phyloP scores from a whole-genome alignment of 768 basidiomycete genomes.

The Amanita molliuscula region DNA sequence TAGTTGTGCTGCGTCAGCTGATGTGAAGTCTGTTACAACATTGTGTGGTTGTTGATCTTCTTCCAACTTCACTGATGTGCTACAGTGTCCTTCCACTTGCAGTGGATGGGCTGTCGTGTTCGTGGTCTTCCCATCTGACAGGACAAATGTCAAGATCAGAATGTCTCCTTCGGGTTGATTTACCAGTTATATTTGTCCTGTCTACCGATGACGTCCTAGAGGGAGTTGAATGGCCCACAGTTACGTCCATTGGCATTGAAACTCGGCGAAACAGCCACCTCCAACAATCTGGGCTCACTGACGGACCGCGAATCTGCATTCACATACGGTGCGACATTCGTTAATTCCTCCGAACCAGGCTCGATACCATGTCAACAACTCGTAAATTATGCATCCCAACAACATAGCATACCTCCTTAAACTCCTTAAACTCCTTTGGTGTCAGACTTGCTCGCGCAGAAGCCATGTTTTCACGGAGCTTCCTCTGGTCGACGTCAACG shows the following conservation, averaged over 20 bases:
- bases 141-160: neutral
- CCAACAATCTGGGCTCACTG: neutral
- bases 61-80: neutral
- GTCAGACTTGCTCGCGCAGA: too few relatives aligned
- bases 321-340: too few relatives aligned
- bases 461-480: neutral
- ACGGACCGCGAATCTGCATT: neutral
- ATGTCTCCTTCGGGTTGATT: neutral
- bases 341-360: neutral
- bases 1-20: neutral
- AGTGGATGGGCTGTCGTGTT: neutral
- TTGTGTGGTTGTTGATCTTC: neutral
- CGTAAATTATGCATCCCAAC: neutral
- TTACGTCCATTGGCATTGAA: neutral
- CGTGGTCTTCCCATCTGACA: neutral
- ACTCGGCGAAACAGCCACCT: neutral
- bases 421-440: neutral
- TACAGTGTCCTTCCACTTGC: neutral
- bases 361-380: neutral
- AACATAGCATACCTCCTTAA: neutral
- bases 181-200: neutral
- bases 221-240: neutral
- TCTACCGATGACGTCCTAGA: neutral
- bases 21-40: neutral
- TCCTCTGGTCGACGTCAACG: slow-evolving; percentile 4